phyloP scores from a whole-genome alignment of 257 asterid species.

The Solanum ossicruentum region DNA sequence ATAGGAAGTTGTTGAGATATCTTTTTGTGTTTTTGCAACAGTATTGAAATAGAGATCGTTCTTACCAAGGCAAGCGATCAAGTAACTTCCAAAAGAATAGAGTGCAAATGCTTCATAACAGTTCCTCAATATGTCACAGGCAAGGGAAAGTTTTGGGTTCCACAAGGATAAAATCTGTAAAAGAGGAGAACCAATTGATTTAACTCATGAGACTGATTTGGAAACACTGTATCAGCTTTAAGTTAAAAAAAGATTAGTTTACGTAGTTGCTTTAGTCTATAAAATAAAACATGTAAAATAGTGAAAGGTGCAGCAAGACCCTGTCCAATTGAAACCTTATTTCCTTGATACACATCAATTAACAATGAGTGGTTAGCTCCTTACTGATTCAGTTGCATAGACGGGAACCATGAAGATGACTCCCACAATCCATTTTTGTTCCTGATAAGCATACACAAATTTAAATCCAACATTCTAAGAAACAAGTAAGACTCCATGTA shows the following conservation, averaged over 20 bases:
- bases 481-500: background rate
- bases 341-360: background rate
- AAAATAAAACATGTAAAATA: background rate
- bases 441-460: constrained; percentile 30
- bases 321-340: background rate
- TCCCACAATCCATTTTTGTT: constrained; percentile 90
- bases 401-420: constrained; percentile 87
- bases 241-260: background rate
- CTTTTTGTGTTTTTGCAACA: background rate
- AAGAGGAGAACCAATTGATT: background rate
- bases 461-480: background rate
- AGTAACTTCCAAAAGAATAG: constrained; percentile 94
- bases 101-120: constrained; percentile 95
- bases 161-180: constrained; percentile 75
- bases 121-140: constrained; percentile 82
- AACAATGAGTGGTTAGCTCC: constrained; percentile 3
- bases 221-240: background rate
- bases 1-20: background rate
- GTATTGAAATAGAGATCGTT: background rate
- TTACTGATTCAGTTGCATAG: constrained; percentile 82
- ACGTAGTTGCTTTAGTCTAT: background rate
- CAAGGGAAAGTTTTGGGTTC: constrained; percentile 58
- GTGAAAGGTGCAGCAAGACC: background rate
- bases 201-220: background rate
- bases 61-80: constrained; percentile 94